Base-by-base conservation (phyloP, 257 asterid genomes). In the Paraleonurus japonicus region DNA sequence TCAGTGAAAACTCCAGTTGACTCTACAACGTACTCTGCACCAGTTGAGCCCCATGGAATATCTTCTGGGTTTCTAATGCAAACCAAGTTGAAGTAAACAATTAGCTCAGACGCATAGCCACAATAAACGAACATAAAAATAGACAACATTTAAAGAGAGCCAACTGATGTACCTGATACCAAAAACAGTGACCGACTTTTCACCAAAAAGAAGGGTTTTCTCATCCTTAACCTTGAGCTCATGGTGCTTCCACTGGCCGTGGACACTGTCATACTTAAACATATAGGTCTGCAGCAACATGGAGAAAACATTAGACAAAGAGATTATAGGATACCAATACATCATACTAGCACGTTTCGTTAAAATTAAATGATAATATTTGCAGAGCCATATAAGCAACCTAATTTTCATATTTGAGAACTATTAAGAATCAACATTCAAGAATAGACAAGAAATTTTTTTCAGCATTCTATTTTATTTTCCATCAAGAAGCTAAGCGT, bases 211-310 rank as follows among this genome's bases (percentile, higher is more conserved):
- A 79, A 85, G 88, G 75, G 86, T 83, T 30, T 85, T 83, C 22
- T 85, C 88, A 67, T 85, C 90, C 80, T 83, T 83, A 19, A 83
- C 82, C 70, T 79, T 85, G 12, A 85, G 79, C 68, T 85, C 90
- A 17, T 83, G 74, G 77, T 85, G 87, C 83, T 83, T 85, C 87
- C 88, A 85, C 33, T 81, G 82, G 16, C 90, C 90, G 11, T 85
- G 90, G 35, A 85, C 90, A 77, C 88, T 83, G 79, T 83, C 90
- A 28, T 85, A 83, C 81, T 85, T 83, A 67, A 85, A 85, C 88
- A 85, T 85, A 32, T 83, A 85, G 48, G 90, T 82, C 90, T 85
- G 75, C 71, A 71, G 76, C 45, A 75, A 47, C 20, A 58, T 23
- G 65, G 4, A 5, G 20, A 43, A 37, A 27, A 65, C 24, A 53